Conservation (phyloP, 805 yeast genomes). For the Nakazawaea holstii region DNA sequence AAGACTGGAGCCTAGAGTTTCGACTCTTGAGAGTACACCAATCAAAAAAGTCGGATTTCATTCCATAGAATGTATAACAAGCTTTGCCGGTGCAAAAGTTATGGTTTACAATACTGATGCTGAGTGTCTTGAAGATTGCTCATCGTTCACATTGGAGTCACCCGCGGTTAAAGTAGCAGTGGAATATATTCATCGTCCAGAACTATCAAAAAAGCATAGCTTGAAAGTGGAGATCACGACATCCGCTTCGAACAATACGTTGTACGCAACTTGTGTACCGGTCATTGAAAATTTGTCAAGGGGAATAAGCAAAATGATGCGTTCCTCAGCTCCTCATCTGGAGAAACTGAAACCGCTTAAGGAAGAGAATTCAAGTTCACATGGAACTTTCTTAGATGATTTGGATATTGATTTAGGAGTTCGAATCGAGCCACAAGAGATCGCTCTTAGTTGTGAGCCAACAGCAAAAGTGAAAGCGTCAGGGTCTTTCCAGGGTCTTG, state of each 20-base stretch:
- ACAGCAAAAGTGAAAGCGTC: slow-evolving; percentile 88
- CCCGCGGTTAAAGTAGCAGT: slow-evolving; percentile 65
- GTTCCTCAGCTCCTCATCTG: slow-evolving; percentile 17
- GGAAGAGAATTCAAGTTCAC: neutral
- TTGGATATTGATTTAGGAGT: slow-evolving; percentile 60
- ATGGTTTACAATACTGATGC: slow-evolving; percentile 39
- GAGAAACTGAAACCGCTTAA: neutral
- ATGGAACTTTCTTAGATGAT: slow-evolving; percentile 40
- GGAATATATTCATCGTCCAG: slow-evolving; percentile 40
- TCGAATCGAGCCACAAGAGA: slow-evolving; percentile 63
- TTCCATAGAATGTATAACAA: slow-evolving; percentile 45
- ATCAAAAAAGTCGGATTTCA: slow-evolving; percentile 19
- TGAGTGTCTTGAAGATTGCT: slow-evolving; percentile 30
- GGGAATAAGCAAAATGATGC: slow-evolving; percentile 44
- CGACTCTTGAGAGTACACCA: slow-evolving; percentile 2
- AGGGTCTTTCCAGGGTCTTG: slow-evolving; percentile 67
- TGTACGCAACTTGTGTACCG: slow-evolving; percentile 76
- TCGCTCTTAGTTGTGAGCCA: slow-evolving; percentile 87
- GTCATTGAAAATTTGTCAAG: slow-evolving; percentile 55
- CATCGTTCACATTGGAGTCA: slow-evolving; percentile 60
- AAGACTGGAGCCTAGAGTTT: neutral
- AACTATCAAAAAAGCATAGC: slow-evolving; percentile 33
- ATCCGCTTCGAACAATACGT: slow-evolving; percentile 64
- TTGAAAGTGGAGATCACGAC: slow-evolving; percentile 51
- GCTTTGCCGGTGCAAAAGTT: slow-evolving; percentile 68